Evolutionary conservation across 495 filamentous ascomycete species (phyloP), one percentile per base, ranked within the genome.

Genomic region (Talaromyces adpressus): DNA sequence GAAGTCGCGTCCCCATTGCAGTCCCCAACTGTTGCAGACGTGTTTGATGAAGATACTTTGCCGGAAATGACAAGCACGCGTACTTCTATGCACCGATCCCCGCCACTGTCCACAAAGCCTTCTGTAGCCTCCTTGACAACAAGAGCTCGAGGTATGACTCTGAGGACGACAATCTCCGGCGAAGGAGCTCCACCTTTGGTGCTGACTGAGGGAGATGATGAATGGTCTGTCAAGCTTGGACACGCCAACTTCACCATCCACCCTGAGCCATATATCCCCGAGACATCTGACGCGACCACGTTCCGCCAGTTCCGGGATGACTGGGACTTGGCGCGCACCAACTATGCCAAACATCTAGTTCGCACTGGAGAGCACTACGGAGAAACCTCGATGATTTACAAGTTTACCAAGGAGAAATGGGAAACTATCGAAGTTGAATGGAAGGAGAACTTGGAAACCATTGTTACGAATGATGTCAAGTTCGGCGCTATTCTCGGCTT

Each of bases 171-270:
- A 0, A 72, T 80, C n/a, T 79, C 81, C 1, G 84, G 85, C 7
- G 85, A 91, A 11, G 81, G 82, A 4, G 74, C 75, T 0, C 75
- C 81, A 8, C 79, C 84, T 2, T 83, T 89, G 64, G 72, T 82
- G 18, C 76, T 90, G 0, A 80, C 84, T 6, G 85, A 89, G 57
- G 82, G 84, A 9, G 79, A 84, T 23, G 92, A 97, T 71, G 81
- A 85, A 62, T 96, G 92, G 92, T 86, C 91, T 6, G 82, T 85
- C 67, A 86, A 85, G 62, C 84, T 97, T 3, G 92, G 92, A 14
- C 92, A 97, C 70, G 91, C 92, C 52, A 96, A 97, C 70, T 97
- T 93, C 75, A 92, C 84, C 68, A 94, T 97, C 65, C 77, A 86
- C 16, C 92, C 92, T 2, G 87, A 86, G 69, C 92, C 92, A 0